A percentile compares a stretch with the other conserved stretches of the same genome.
Evolutionary conservation across 768 basidiomycete genomes (phyloP).

Genomic region (Calocera cornea): DNA sequence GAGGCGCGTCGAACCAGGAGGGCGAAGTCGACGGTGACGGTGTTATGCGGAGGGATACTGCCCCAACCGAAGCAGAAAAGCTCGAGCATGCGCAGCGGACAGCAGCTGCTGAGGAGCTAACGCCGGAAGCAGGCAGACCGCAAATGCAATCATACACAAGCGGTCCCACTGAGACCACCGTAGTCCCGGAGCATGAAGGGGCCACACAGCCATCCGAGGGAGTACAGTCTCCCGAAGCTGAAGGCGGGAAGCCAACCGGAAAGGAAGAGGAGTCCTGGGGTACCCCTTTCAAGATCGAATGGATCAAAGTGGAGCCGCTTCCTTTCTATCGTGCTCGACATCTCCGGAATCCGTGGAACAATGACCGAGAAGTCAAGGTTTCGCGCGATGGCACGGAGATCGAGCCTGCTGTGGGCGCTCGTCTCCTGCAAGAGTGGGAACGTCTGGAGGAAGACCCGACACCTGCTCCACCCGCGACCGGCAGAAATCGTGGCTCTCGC

Average conservation of each 20-base stretch:
- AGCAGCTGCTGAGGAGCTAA: background rate
- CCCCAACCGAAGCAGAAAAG: background rate
- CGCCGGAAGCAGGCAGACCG: background rate
- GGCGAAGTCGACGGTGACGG: constrained; percentile 17
- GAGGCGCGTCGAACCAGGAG: background rate
- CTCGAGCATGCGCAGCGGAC: background rate
- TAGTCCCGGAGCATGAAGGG: background rate
- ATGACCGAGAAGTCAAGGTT: constrained; percentile 45
- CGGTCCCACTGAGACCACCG: constrained; percentile 4
- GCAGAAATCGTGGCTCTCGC: background rate
- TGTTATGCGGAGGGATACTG: constrained; percentile 23
- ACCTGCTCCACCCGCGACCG: background rate
- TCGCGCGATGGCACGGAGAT: constrained; percentile 87
- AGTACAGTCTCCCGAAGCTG: background rate
- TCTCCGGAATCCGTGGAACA: constrained; percentile 86
- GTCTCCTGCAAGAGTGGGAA: constrained; percentile 58
- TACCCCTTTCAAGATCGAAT: constrained; percentile 66
- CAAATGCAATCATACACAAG: background rate
- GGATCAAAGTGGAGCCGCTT: constrained; percentile 57
- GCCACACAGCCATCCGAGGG: background rate
- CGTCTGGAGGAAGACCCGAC: background rate
- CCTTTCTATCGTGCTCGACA: constrained; percentile 67
- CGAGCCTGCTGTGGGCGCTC: constrained; percentile 61
- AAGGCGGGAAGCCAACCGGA: constrained; percentile 7
- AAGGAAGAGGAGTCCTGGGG: constrained; percentile 42